Evolutionary conservation across 2,329 filamentous ascomycete species (phyloP).

Genomic region (Bertia moriformis): DNA sequence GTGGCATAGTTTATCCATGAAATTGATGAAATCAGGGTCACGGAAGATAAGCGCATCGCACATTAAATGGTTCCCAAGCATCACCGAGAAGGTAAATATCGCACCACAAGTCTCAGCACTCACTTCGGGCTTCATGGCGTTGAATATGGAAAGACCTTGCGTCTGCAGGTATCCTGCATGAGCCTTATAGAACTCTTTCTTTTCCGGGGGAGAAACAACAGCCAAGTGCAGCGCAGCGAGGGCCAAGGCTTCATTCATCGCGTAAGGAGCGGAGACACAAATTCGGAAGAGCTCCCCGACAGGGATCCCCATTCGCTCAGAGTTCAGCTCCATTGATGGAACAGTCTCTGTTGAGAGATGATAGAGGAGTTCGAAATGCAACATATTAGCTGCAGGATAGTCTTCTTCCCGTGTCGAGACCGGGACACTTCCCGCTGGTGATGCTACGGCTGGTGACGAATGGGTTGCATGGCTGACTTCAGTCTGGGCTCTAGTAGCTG

Average conservation of each 20-base stretch:
- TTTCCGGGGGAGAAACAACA: conserved; percentile 16
- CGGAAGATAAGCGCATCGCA: conserved; percentile 28
- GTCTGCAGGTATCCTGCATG: conserved; percentile 9
- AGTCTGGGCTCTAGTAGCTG: no score
- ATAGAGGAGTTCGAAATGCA: conserved; percentile 13
- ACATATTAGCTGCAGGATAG: conserved; percentile 10
- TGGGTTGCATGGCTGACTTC: no score
- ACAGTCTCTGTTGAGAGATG: conserved; percentile 8
- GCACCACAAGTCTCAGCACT: conserved; percentile 16
- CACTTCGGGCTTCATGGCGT: conserved; percentile 2
- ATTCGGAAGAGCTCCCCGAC: conserved; percentile 2
- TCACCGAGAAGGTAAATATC: conserved; percentile 26
- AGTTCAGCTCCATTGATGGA: conserved; percentile 2
- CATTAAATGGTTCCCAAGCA: conserved; percentile 29
- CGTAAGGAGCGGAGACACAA: conserved; percentile 18
- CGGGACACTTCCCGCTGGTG: not conserved
- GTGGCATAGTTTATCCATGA: conserved; percentile 23
- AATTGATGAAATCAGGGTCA: conserved; percentile 18
- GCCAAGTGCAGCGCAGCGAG: conserved; percentile 26
- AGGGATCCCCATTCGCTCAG: not conserved
- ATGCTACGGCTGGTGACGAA: not conserved
- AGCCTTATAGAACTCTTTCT: conserved; percentile 12
- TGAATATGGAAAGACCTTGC: conserved; percentile 7
- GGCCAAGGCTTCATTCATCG: conserved; percentile 30
- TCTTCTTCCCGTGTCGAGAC: conserved; percentile 3